phyloP scores from a whole-genome alignment of 2,329 filamentous ascomycete species.

The Ophioceras dolichostomum region DNA sequence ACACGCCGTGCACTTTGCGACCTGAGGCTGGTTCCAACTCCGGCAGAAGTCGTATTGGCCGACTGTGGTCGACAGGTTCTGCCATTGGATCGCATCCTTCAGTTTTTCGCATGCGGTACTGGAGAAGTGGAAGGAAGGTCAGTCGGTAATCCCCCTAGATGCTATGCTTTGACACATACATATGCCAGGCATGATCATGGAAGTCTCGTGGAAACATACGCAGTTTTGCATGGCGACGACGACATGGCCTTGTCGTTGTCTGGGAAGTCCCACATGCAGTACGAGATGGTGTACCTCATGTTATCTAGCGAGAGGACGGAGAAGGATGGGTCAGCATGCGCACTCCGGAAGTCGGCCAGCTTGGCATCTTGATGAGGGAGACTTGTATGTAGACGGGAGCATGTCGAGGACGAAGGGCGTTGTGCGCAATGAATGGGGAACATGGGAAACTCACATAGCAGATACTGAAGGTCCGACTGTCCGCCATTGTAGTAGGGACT shows the following conservation, averaged over 20 bases:
- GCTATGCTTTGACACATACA: not conserved
- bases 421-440: too few relatives aligned
- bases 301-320: slow-evolving; percentile 33
- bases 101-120: slow-evolving; percentile 42
- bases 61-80: slow-evolving; percentile 32
- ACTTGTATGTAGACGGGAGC: too few relatives aligned
- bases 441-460: slow-evolving; percentile 43
- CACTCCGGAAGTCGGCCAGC: too few relatives aligned
- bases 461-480: slow-evolving; percentile 38
- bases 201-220: too few relatives aligned
- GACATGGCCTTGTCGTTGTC: slow-evolving; percentile 27
- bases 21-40: slow-evolving; percentile 26
- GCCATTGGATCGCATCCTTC: slow-evolving; percentile 30
- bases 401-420: too few relatives aligned
- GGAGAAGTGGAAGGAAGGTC: slow-evolving; percentile 1
- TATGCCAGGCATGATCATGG: too few relatives aligned
- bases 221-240: too few relatives aligned
- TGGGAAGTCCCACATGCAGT: slow-evolving; percentile 40
- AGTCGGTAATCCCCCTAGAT: not conserved
- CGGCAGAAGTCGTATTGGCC: slow-evolving; percentile 42
- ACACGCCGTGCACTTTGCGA: slow-evolving; percentile 34
- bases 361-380: too few relatives aligned
- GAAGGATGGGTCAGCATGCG: not conserved
- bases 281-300: slow-evolving; percentile 39
- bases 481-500: slow-evolving; percentile 31